Conservation (phyloP, 257 asterid genomes). For the Solanum ahanhuiri region DNA sequence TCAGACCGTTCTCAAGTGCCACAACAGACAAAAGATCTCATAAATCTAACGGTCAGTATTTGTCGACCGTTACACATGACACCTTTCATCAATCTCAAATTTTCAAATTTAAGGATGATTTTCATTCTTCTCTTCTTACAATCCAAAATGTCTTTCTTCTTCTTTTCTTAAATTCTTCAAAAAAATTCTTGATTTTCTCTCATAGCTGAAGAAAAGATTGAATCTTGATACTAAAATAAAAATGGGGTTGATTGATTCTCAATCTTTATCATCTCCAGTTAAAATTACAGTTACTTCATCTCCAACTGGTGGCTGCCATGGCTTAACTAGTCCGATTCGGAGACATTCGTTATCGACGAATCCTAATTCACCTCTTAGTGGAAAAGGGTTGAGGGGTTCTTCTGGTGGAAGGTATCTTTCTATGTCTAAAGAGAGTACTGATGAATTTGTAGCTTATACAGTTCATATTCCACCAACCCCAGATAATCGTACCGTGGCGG, state of each 20-base stretch:
- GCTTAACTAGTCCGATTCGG: conserved; percentile 64
- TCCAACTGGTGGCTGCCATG: conserved; percentile 48
- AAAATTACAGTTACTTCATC: conserved; percentile 73
- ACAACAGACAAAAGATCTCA: conserved; percentile 27
- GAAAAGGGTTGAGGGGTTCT: conserved; percentile 10
- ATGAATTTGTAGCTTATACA: conserved; percentile 74
- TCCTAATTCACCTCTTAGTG: conserved; percentile 48
- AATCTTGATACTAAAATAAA: neutral
- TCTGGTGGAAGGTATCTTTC: conserved; percentile 55
- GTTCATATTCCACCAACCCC: conserved; percentile 95
- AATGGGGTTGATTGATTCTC: conserved; percentile 49
- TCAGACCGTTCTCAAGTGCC: conserved; percentile 29
- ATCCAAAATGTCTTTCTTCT: neutral
- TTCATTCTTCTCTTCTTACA: neutral
- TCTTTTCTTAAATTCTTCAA: neutral
- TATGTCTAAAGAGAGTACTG: conserved; percentile 55
- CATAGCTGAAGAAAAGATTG: neutral
- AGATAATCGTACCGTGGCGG: conserved; percentile 35
- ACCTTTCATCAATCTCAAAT: conserved; percentile 12
- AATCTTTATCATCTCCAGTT: conserved; percentile 66
- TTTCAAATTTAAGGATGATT: conserved; percentile 33
- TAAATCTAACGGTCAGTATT: conserved; percentile 21
- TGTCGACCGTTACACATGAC: conserved; percentile 57
- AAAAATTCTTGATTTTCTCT: neutral
- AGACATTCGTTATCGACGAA: conserved; percentile 64